Evolutionary conservation across 192 early-diverging fungal genomes (phyloP), one percentile per base, ranked within the genome.

Genomic region (Thamnidium elegans): DNA sequence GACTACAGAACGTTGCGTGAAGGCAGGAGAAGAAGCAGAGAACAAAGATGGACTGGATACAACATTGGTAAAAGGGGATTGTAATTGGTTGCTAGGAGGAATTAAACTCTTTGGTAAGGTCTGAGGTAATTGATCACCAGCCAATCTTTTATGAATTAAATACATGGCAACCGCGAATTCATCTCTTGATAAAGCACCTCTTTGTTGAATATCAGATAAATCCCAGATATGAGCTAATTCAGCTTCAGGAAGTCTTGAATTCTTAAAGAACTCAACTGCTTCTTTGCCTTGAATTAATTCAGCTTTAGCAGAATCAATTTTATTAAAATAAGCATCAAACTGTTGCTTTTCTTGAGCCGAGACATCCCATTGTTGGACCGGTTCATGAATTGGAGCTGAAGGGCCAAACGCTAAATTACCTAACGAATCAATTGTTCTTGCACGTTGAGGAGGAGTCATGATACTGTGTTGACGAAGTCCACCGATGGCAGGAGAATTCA

Each of bases 101-200:
- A 83, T 63, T 47, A 90, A 59, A 4, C 78, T 77, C 0, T 69
- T 11, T 10, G 91, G 88, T 9, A 89, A 70, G 3, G 77, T 76
- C 1, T 71, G 64, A 4, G 89, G 88, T 21, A 90, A 70, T 1
- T 68, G 60, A 0, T 69, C 74, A 9, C 87, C 85, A 15, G 74
- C 66, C 13, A 87, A 66, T 50, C 75, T 81, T 43, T 80, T 81
- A 65, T 84, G 82, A 58, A 91, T 92, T 17, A 94, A 70, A 55
- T 90, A 78, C 89, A 94, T 90, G 3, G 90, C 88, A 10, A 94
- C 86, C 1, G 87, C 86, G 75, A 92, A 94, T 73, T 91, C 87
- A 30, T 92, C 86, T 39, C 79, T 74, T 34, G 76, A 81, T 14
- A 92, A 77, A 32, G 70, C 74, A 1, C 89, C 89, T 50, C 76